Conservation (phyloP, 331 rosid genomes). For the Phaseolus coccineus region DNA sequence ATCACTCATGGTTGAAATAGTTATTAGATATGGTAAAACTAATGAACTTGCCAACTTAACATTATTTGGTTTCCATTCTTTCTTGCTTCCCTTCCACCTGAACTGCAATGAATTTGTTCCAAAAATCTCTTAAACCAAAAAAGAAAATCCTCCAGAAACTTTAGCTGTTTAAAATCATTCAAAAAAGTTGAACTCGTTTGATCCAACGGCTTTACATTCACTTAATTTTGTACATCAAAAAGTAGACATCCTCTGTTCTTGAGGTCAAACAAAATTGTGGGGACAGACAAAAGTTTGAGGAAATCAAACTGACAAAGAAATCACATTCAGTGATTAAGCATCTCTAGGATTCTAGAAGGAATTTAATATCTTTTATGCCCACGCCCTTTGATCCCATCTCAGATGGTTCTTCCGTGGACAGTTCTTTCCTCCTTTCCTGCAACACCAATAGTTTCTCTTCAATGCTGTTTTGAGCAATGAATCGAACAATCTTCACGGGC, state of each 20-base stretch:
- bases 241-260: neutral
- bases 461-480: conserved; percentile 70
- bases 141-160: neutral
- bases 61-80: no score
- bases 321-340: neutral
- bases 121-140: neutral
- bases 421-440: conserved; percentile 69
- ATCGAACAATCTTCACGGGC: conserved; percentile 73
- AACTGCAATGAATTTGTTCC: neutral
- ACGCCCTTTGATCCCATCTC: conserved; percentile 50
- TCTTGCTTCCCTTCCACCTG: neutral
- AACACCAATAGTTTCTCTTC: conserved; percentile 70
- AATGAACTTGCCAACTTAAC: no score
- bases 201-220: neutral
- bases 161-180: neutral
- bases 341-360: conserved; percentile 56
- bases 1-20: no score
- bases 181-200: neutral
- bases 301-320: conserved; percentile 10
- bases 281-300: neutral
- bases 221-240: neutral
- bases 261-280: neutral
- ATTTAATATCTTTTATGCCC: conserved; percentile 55
- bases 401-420: conserved; percentile 59
- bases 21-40: no score